These are phyloP conservation scores for Leptosphaerulina australis DNA, from an alignment of 2,329 filamentous ascomycete genomes.

Conservation along the genomic window DNA sequence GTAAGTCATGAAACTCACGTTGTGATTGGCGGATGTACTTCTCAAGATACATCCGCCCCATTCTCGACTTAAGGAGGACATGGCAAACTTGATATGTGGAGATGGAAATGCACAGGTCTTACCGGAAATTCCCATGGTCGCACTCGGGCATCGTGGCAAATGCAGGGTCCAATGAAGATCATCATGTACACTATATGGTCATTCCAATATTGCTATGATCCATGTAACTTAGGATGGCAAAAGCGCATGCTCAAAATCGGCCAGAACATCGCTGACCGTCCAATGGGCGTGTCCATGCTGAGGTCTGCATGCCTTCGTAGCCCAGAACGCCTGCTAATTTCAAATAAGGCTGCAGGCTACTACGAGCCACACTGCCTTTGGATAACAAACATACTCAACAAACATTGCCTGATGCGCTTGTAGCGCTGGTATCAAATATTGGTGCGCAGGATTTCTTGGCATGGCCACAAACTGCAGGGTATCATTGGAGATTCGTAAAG, in stretches of 20 bases:
- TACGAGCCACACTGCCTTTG: neutral
- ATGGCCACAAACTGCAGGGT: slow-evolving; percentile 11
- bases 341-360: neutral
- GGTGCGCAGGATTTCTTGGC: neutral
- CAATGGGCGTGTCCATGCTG: neutral
- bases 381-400: neutral
- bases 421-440: slow-evolving; percentile 11
- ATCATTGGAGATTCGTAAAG: slow-evolving; percentile 12
- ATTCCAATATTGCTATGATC: slow-evolving; percentile 1
- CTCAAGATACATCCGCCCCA: neutral
- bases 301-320: neutral
- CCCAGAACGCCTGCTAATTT: slow-evolving; percentile 14
- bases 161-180: neutral
- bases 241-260: neutral
- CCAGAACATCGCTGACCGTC: neutral
- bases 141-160: neutral
- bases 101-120: neutral
- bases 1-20: neutral
- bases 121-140: neutral
- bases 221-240: neutral
- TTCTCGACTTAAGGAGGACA: neutral
- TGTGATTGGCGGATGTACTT: neutral
- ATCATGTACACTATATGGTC: neutral
- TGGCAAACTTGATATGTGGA: neutral
- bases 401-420: slow-evolving; percentile 6